phyloP scores from a whole-genome alignment of 1,284 basidiomycete species.

The Heimioporus retisporus region DNA sequence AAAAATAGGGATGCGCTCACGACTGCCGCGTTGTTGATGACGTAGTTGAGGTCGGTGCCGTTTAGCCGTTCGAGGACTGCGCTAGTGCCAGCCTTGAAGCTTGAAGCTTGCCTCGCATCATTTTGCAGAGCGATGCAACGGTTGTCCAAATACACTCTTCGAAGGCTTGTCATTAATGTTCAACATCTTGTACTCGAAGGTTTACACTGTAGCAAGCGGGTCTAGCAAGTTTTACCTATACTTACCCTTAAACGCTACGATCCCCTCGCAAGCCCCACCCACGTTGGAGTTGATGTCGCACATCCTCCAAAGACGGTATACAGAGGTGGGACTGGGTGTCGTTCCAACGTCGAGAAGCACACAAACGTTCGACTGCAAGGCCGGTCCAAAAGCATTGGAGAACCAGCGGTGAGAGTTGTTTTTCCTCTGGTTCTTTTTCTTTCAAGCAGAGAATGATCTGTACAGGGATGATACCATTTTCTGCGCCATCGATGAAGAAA shows the following conservation, averaged over 20 bases:
- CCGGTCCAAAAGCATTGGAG: conserved; percentile 89
- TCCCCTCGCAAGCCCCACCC: conserved; percentile 97
- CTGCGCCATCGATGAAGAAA: conserved; percentile 67
- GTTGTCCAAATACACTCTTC: conserved; percentile 91
- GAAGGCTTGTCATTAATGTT: conserved; percentile 92
- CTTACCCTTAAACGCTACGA: conserved; percentile 39
- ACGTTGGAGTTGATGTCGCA: conserved; percentile 94
- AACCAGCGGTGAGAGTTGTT: conserved; percentile 98
- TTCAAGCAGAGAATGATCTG: conserved; percentile 96
- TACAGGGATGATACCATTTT: conserved; percentile 66
- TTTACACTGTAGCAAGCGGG: conserved; percentile 92
- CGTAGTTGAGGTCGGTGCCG: conserved; percentile 46
- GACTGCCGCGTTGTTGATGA: conserved; percentile 53
- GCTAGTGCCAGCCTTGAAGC: conserved; percentile 40
- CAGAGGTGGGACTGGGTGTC: conserved; percentile 92
- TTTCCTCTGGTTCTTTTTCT: conserved; percentile 95
- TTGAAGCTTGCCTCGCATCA: conserved; percentile 66
- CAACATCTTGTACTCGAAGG: conserved; percentile 96
- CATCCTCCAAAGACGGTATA: conserved; percentile 95
- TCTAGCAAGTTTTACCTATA: background rate
- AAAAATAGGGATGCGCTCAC: conserved; percentile 23
- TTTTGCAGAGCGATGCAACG: conserved; percentile 89
- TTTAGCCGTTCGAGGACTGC: conserved; percentile 40
- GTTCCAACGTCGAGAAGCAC: conserved; percentile 94
- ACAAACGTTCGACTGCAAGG: conserved; percentile 63